phyloP scores from a whole-genome alignment of 2,329 filamentous ascomycete species.

The Rutstroemia sp. region DNA sequence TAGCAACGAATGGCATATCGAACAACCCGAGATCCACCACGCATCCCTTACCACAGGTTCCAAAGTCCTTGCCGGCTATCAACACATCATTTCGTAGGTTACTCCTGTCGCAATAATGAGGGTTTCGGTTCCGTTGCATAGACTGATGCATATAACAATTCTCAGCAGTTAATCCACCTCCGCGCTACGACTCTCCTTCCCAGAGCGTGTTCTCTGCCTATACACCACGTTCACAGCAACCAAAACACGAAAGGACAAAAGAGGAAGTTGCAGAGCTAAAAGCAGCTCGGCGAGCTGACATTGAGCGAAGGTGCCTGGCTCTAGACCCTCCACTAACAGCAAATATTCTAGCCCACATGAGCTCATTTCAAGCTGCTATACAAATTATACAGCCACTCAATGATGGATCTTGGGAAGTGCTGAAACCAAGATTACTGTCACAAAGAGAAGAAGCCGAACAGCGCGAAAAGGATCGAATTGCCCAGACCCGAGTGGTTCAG shows the following conservation, averaged over 20 bases:
- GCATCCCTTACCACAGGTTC: conserved; percentile 4
- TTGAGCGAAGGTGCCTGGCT: conserved; percentile 60
- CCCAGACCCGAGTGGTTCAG: conserved; percentile 31
- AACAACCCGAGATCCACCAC: background rate
- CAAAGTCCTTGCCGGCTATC: conserved; percentile 10
- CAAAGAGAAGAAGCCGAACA: conserved; percentile 60
- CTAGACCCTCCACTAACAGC: conserved; percentile 59
- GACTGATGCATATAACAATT: conserved; percentile 6
- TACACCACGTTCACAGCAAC: conserved; percentile 21
- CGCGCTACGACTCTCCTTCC: conserved; percentile 27
- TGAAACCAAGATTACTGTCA: conserved; percentile 59
- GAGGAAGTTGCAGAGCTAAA: conserved; percentile 59
- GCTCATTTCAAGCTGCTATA: conserved; percentile 66
- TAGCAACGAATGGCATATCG: background rate
- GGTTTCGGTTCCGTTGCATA: background rate
- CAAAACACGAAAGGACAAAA: conserved; percentile 45
- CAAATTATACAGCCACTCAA: conserved; percentile 62
- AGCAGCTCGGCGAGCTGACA: conserved; percentile 57
- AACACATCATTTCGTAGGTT: conserved; percentile 12
- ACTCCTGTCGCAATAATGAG: background rate
- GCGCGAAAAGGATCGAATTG: conserved; percentile 37
- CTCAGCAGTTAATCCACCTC: conserved; percentile 18
- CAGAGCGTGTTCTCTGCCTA: conserved; percentile 24
- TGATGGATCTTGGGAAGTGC: conserved; percentile 60
- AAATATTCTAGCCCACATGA: conserved; percentile 58